These are phyloP conservation scores for Triticum timopheevii DNA, from an alignment of 176 grass and related monocot species.

Conservation along the genomic window DNA sequence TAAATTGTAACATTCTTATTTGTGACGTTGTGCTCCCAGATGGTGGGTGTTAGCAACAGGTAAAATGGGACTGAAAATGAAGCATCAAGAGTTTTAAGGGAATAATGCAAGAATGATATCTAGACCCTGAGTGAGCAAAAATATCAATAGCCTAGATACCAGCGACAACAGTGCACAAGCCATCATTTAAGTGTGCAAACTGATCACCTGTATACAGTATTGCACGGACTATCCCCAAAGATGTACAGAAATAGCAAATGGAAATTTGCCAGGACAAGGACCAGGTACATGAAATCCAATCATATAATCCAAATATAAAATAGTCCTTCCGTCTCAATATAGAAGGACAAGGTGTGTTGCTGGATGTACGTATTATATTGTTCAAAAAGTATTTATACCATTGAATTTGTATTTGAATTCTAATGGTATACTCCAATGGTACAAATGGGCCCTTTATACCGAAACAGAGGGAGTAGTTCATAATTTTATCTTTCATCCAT, in stretches of 20 bases:
- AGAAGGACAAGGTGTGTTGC: background rate
- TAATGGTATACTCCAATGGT: background rate
- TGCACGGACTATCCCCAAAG: slow-evolving; percentile 16
- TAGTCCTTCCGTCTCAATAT: background rate
- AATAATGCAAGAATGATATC: background rate
- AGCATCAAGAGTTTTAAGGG: background rate
- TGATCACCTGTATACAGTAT: slow-evolving; percentile 25
- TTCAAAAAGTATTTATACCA: background rate
- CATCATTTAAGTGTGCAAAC: background rate
- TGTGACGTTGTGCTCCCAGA: background rate
- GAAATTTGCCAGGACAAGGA: background rate
- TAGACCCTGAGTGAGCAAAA: background rate
- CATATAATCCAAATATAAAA: slow-evolving; percentile 2
- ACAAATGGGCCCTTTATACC: background rate
- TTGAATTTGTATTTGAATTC: background rate
- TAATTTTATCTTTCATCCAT: slow-evolving; percentile 26
- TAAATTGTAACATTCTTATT: background rate
- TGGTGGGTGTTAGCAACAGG: background rate
- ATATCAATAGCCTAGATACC: slow-evolving; percentile 5
- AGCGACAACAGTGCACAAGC: background rate
- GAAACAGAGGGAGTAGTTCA: background rate
- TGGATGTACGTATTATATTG: background rate
- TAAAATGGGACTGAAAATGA: background rate
- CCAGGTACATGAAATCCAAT: slow-evolving; percentile 18
- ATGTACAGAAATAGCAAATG: background rate